Evolutionary conservation across 78 protist genomes (phyloP).

Genomic region (Bigelowiella natans): DNA sequence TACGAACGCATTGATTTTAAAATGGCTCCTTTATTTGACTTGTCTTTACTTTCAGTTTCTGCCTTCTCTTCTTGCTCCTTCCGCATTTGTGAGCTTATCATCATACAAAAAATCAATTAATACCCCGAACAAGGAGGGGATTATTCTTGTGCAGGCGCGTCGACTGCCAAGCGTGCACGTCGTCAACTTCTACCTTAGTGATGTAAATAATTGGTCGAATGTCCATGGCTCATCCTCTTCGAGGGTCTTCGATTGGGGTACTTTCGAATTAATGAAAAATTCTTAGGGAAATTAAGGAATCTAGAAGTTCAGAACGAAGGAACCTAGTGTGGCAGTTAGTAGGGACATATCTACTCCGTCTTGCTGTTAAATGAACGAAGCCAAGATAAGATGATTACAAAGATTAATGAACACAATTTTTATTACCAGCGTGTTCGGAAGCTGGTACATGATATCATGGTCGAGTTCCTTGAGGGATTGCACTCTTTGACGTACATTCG

Average conservation of each 20-base stretch:
- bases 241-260: not conserved
- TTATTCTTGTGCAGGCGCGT: too few relatives aligned
- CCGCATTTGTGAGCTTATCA: too few relatives aligned
- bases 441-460: not conserved
- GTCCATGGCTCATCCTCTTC: not conserved
- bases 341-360: not conserved
- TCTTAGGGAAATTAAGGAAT: not conserved
- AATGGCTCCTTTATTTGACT: too few relatives aligned
- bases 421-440: not conserved
- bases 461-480: not conserved
- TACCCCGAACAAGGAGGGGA: too few relatives aligned
- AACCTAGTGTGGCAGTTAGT: not conserved
- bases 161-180: too few relatives aligned
- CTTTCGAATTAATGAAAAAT: not conserved
- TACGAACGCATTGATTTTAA: too few relatives aligned
- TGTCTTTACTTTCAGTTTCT: too few relatives aligned
- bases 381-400: not conserved
- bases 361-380: not conserved
- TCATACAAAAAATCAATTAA: too few relatives aligned
- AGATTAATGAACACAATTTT: not conserved
- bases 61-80: too few relatives aligned
- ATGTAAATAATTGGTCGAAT: not conserved
- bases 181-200: not conserved
- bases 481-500: not conserved
- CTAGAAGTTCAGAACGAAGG: not conserved